A percentile compares a stretch with the other conserved stretches of the same genome.
These are phyloP conservation scores for Orychophragmus violaceus DNA, from an alignment of 345 rosid genomes.

Conservation along the genomic window DNA sequence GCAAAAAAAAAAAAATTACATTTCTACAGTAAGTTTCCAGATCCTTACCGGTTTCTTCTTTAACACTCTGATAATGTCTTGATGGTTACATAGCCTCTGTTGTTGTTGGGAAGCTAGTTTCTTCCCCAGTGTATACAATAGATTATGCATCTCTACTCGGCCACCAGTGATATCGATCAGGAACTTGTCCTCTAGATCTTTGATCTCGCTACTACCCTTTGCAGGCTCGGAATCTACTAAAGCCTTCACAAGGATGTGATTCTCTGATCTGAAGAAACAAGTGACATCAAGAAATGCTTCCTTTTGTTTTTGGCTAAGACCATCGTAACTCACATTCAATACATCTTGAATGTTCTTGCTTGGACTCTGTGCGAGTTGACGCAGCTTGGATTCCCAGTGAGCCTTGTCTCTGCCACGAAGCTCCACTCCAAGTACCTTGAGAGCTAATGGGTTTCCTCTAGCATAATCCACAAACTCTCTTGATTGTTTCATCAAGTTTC, in stretches of 20 bases:
- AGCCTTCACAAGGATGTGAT: background rate
- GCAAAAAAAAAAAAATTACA: background rate
- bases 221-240: background rate
- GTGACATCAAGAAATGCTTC: constrained; percentile 35
- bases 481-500: background rate
- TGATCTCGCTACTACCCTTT: background rate
- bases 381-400: constrained; percentile 12
- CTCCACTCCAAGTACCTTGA: constrained; percentile 21
- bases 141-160: constrained; percentile 22
- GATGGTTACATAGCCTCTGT: background rate
- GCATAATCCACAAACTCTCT: constrained; percentile 15
- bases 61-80: background rate
- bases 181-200: constrained; percentile 25
- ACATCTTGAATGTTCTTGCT: background rate
- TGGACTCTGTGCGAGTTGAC: background rate
- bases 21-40: too few relatives aligned
- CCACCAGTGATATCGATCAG: constrained; percentile 5
- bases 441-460: constrained; percentile 30
- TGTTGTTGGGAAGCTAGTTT: constrained; percentile 9
- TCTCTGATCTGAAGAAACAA: constrained; percentile 20
- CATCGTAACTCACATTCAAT: constrained; percentile 6
- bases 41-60: background rate
- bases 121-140: constrained; percentile 23
- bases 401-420: background rate
- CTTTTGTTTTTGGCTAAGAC: constrained; percentile 10